These are phyloP conservation scores for Pseudogymnoascus pannorum DNA, from an alignment of 2,329 filamentous ascomycete species.

Conservation along the genomic window DNA sequence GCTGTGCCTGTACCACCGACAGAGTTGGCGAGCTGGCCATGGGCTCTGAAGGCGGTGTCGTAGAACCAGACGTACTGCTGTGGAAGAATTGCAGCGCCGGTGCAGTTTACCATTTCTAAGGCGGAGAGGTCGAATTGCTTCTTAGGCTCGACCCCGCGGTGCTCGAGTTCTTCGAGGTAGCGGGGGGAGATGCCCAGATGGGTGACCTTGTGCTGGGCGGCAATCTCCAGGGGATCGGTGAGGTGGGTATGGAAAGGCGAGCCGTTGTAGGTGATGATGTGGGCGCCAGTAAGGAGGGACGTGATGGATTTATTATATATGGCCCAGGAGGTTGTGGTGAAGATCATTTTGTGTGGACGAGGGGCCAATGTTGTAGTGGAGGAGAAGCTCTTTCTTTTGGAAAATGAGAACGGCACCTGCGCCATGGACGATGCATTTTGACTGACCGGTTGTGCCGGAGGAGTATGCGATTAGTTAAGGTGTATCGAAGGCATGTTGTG, in stretches of 20 bases:
- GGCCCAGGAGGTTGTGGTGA: constrained; percentile 68
- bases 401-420: constrained; percentile 56
- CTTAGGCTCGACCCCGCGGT: constrained; percentile 52
- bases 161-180: constrained; percentile 65
- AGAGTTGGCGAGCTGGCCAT: constrained; percentile 51
- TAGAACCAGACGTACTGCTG: constrained; percentile 70
- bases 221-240: constrained; percentile 50
- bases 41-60: constrained; percentile 52
- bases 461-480: constrained; percentile 69
- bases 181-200: constrained; percentile 66
- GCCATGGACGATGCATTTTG: constrained; percentile 76
- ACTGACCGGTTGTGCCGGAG: constrained; percentile 70
- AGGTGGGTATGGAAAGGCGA: constrained; percentile 66
- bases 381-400: constrained; percentile 48
- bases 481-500: constrained; percentile 45
- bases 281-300: constrained; percentile 36
- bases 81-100: constrained; percentile 71
- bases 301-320: constrained; percentile 63
- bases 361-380: constrained; percentile 40
- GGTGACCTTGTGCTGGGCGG: constrained; percentile 55
- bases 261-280: constrained; percentile 66
- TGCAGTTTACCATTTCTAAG: constrained; percentile 56
- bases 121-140: constrained; percentile 47
- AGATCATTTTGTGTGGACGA: constrained; percentile 43
- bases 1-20: constrained; percentile 60